A percentile compares a stretch with the other conserved stretches of the same genome.
These are phyloP conservation scores for Draba incana DNA, from an alignment of 345 rosid species.

Conservation along the genomic window DNA sequence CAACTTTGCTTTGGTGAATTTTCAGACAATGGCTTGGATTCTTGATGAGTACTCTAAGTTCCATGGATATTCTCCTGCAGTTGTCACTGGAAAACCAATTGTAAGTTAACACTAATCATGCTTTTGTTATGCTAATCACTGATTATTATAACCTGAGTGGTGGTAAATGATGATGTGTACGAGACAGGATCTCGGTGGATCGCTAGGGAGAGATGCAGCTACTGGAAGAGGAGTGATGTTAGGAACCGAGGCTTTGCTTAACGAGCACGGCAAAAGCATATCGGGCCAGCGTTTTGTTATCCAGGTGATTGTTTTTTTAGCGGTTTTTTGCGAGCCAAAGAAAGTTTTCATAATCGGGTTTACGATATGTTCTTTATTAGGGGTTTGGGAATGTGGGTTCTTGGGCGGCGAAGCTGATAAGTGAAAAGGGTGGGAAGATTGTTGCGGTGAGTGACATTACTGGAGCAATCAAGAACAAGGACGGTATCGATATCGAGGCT, in stretches of 20 bases:
- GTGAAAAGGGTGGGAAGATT: constrained; percentile 77
- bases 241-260: constrained; percentile 91
- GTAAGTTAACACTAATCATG: constrained; percentile 34
- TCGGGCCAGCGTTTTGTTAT: constrained; percentile 79
- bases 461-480: constrained; percentile 88
- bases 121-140: constrained; percentile 1
- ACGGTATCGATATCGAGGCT: constrained; percentile 73
- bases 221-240: constrained; percentile 96
- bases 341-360: not conserved
- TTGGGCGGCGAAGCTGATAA: constrained; percentile 94
- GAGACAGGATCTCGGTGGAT: constrained; percentile 92
- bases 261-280: constrained; percentile 74
- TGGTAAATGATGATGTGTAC: not conserved
- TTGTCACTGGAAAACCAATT: constrained; percentile 64
- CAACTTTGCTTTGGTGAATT: constrained; percentile 1
- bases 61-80: constrained; percentile 67
- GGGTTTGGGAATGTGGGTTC: constrained; percentile 99
- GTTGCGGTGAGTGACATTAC: constrained; percentile 84
- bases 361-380: constrained; percentile 17
- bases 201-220: constrained; percentile 96
- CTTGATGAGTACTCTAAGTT: constrained; percentile 72
- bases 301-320: constrained; percentile 53
- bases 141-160: not conserved
- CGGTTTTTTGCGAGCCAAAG: constrained; percentile 1
- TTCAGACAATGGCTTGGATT: constrained; percentile 71